Conservation (phyloP, 2,329 filamentous ascomycete genomes). For the Phyllachora maydis region DNA sequence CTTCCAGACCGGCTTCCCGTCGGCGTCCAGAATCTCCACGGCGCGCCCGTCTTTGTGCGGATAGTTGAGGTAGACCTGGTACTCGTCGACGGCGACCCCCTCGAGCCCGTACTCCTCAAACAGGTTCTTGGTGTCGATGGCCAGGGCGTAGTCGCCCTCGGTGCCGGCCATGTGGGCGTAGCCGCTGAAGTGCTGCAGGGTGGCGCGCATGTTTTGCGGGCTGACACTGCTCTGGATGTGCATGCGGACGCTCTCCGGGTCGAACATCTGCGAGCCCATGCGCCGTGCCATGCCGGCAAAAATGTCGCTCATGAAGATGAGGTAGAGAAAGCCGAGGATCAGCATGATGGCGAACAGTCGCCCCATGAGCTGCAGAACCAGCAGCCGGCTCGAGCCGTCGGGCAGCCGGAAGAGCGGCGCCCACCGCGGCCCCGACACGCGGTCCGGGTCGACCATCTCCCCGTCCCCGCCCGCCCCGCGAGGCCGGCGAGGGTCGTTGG, state of each 20-base stretch:
- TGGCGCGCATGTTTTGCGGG: slow-evolving; percentile 45
- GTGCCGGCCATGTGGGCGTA: slow-evolving; percentile 91
- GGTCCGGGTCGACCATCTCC: no score
- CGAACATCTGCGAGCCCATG: slow-evolving; percentile 51
- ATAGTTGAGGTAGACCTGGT: slow-evolving; percentile 84
- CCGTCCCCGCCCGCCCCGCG: no score
- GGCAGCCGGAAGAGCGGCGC: slow-evolving; percentile 11
- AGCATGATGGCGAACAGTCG: slow-evolving; percentile 56
- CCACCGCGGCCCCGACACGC: no score
- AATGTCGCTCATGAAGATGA: slow-evolving; percentile 70
- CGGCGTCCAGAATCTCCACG: slow-evolving; percentile 58
- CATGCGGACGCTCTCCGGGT: slow-evolving; percentile 60
- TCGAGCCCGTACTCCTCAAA: slow-evolving; percentile 59
- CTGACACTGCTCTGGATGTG: slow-evolving; percentile 60
- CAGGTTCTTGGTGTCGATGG: slow-evolving; percentile 62
- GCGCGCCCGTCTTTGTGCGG: slow-evolving; percentile 56
- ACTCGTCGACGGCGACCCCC: slow-evolving; percentile 55
- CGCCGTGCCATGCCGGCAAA: slow-evolving; percentile 46
- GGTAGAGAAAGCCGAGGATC: slow-evolving; percentile 59
- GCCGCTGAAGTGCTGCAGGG: slow-evolving; percentile 55
- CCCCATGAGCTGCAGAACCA: slow-evolving; percentile 36
- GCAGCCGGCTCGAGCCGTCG: slow-evolving; percentile 16
- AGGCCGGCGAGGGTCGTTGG: slow-evolving; percentile 3
- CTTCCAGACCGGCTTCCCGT: slow-evolving; percentile 46
- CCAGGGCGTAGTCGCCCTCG: slow-evolving; percentile 73